Percentiles rank a stretch among this genome's conserved stretches.
Conservation (phyloP, 805 yeast genomes). For the Saturnispora besseyi region DNA sequence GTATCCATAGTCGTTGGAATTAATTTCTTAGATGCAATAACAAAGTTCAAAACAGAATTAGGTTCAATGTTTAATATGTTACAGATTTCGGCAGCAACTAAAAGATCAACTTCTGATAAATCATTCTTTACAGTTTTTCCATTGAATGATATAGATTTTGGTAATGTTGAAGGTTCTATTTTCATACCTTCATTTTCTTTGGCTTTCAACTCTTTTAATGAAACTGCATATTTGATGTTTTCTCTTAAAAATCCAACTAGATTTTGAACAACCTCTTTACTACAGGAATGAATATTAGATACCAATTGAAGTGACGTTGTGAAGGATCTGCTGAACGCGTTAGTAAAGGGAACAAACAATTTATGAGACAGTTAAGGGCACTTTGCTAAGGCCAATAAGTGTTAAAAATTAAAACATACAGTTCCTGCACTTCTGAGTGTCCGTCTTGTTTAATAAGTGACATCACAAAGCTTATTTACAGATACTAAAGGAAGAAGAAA, state of each 20-base stretch:
- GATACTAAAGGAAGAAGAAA: not conserved
- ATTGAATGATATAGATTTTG: not conserved
- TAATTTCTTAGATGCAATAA: not conserved
- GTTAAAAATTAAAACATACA: not conserved
- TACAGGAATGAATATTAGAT: not conserved
- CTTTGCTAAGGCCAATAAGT: too few species aligned
- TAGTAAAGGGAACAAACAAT: not conserved
- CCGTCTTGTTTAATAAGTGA: not conserved
- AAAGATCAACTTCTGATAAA: not conserved
- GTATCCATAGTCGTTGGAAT: not conserved
- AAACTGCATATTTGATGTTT: not conserved
- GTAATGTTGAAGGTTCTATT: not conserved
- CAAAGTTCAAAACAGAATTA: not conserved
- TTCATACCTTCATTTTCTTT: not conserved
- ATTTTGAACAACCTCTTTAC: not conserved
- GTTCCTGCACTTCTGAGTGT: not conserved
- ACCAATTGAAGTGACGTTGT: slow-evolving; percentile 1
- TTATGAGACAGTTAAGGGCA: too few species aligned
- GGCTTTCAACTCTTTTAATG: not conserved
- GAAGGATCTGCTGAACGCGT: not conserved
- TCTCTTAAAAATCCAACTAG: not conserved
- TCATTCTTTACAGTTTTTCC: not conserved
- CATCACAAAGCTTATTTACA: not conserved
- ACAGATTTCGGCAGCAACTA: not conserved
- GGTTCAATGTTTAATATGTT: slow-evolving; percentile 1